Conservation (phyloP, 208 protist species). For the Herpetomonas tarakana region DNA sequence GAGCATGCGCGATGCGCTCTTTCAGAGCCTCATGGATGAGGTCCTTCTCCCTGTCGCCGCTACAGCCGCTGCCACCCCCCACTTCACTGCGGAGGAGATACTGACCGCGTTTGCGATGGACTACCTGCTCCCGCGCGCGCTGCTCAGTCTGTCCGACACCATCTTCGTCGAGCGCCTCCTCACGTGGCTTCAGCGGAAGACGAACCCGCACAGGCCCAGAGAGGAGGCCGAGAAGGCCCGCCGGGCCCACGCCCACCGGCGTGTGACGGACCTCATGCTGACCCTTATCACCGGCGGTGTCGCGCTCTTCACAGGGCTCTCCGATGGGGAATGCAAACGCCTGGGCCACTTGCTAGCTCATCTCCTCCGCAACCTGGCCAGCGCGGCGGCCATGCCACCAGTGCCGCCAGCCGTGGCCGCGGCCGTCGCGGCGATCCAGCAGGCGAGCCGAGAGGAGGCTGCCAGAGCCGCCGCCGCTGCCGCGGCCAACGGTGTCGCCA, state of each 20-base stretch:
- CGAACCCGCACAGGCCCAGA: not conserved
- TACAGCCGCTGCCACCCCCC: not conserved
- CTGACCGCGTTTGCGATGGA: slow-evolving; percentile 27
- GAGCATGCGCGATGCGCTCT: slow-evolving; percentile 7
- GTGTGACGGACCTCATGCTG: slow-evolving; percentile 42
- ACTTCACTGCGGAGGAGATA: not conserved
- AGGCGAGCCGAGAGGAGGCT: not conserved
- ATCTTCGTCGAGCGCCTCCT: slow-evolving; percentile 61
- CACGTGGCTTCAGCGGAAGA: slow-evolving; percentile 33
- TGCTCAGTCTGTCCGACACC: slow-evolving; percentile 66
- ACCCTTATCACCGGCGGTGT: slow-evolving; percentile 41
- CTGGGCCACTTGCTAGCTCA: slow-evolving; percentile 48
- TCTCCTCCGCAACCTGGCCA: slow-evolving; percentile 21
- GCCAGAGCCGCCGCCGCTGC: not conserved
- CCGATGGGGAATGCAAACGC: slow-evolving; percentile 72
- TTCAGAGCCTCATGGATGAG: not conserved
- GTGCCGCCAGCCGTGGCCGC: slow-evolving; percentile 1
- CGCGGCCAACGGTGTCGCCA: not conserved
- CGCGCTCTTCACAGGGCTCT: slow-evolving; percentile 71
- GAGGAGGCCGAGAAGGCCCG: not conserved
- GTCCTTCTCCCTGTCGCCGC: slow-evolving; percentile 4
- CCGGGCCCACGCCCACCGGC: not conserved
- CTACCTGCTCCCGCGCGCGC: slow-evolving; percentile 66
- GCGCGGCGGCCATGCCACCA: slow-evolving; percentile 5
- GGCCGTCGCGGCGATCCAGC: not conserved